These are phyloP conservation scores for Porcisia hertigi DNA, from an alignment of 208 protist genomes.

Conservation along the genomic window DNA sequence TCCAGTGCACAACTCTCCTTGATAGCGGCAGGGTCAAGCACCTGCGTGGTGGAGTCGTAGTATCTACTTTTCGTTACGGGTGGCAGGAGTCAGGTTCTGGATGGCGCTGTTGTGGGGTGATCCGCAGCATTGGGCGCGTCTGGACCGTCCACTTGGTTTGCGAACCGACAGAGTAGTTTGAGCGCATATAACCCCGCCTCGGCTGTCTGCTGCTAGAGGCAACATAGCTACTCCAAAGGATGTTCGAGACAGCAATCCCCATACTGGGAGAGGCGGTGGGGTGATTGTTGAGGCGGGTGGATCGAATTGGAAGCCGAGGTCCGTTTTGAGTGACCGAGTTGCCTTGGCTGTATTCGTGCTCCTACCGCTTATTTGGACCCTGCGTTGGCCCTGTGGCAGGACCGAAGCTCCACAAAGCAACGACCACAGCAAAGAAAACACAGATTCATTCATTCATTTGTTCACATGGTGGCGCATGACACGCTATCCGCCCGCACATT, in stretches of 20 bases:
- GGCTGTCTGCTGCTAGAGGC: not conserved
- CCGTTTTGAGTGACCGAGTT: not conserved
- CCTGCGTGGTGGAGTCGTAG: not conserved
- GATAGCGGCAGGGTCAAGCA: not conserved
- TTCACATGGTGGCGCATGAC: too few relatives aligned
- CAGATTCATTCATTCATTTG: too few relatives aligned
- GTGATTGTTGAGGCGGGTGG: not conserved
- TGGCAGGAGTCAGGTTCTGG: not conserved
- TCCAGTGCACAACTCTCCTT: not conserved
- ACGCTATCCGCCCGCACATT: too few relatives aligned
- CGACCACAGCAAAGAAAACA: too few relatives aligned
- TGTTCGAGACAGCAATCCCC: not conserved
- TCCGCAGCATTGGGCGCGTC: not conserved
- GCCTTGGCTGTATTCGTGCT: not conserved
- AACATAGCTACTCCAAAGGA: not conserved
- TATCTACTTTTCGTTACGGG: not conserved
- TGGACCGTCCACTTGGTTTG: not conserved
- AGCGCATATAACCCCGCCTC: not conserved
- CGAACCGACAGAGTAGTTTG: not conserved
- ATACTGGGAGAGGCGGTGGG: not conserved
- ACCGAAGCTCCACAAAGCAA: too few relatives aligned
- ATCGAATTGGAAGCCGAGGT: not conserved
- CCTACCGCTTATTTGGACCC: not conserved
- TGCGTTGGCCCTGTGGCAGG: too few relatives aligned
- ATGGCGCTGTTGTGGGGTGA: not conserved